These are phyloP conservation scores for Suhomyces xylopsoci DNA, from an alignment of 805 yeast species.

Conservation along the genomic window DNA sequence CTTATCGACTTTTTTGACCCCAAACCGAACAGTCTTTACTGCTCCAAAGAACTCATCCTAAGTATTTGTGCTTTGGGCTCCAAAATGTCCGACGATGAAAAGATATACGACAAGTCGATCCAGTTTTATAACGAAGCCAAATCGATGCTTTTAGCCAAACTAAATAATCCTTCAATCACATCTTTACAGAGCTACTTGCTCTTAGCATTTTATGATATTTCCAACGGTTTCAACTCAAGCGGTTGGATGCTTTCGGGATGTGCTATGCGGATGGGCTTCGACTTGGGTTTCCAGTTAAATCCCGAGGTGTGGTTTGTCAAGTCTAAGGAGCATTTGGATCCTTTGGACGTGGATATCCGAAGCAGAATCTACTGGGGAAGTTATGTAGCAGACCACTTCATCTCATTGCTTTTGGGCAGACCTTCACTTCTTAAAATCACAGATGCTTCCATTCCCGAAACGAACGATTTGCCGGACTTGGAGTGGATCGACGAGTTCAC, in stretches of 20 bases:
- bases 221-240: conserved; percentile 54
- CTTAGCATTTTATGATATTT: conserved; percentile 59
- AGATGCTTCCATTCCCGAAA: conserved; percentile 59
- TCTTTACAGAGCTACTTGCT: conserved; percentile 58
- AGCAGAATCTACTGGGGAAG: conserved; percentile 67
- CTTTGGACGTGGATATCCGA: conserved; percentile 53
- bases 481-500: conserved; percentile 61
- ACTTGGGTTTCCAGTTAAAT: conserved; percentile 60
- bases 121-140: conserved; percentile 49
- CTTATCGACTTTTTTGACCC: conserved; percentile 59
- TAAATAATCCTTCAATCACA: conserved; percentile 49
- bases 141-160: conserved; percentile 38
- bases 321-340: conserved; percentile 37
- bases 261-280: conserved; percentile 63
- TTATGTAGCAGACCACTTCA: conserved; percentile 61
- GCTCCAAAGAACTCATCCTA: conserved; percentile 52
- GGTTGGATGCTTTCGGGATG: conserved; percentile 65
- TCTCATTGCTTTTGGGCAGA: conserved; percentile 56
- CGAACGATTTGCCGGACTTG: conserved; percentile 57
- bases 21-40: conserved; percentile 48
- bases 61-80: conserved; percentile 62
- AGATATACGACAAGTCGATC: conserved; percentile 38
- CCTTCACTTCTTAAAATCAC: conserved; percentile 53
- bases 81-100: conserved; percentile 43
- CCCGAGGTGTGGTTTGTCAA: conserved; percentile 58